Conservation (phyloP, 192 early-diverging fungal genomes). For the Kickxella alabastrina region DNA sequence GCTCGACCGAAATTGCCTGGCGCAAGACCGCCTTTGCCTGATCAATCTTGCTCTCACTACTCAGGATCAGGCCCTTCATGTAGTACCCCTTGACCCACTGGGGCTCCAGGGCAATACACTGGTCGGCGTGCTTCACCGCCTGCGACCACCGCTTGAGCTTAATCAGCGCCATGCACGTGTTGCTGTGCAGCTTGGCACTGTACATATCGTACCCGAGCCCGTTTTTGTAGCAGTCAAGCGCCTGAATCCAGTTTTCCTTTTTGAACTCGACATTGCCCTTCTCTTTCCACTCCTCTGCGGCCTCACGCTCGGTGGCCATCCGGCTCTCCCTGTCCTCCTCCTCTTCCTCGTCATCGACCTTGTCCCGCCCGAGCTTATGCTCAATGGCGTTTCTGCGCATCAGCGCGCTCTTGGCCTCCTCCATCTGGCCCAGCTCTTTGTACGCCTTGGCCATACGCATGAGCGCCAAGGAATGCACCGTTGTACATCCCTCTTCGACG, state of each 20-base stretch:
- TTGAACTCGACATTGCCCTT: conserved; percentile 48
- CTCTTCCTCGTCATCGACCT: conserved; percentile 3
- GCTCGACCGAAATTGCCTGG: conserved; percentile 36
- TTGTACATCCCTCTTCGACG: conserved; percentile 46
- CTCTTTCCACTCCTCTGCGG: conserved; percentile 48
- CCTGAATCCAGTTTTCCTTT: conserved; percentile 42
- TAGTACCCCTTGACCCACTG: conserved; percentile 52
- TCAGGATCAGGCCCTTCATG: conserved; percentile 48
- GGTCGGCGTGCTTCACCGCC: conserved; percentile 52
- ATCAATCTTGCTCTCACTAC: conserved; percentile 49
- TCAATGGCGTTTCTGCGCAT: conserved; percentile 52
- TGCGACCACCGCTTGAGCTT: conserved; percentile 46
- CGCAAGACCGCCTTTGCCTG: conserved; percentile 28
- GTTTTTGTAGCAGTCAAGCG: conserved; percentile 42
- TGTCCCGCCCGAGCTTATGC: conserved; percentile 44
- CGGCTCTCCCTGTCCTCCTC: conserved; percentile 6
- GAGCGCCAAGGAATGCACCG: conserved; percentile 51
- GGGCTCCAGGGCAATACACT: conserved; percentile 50
- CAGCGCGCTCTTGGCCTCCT: conserved; percentile 45
- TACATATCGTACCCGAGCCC: conserved; percentile 50
- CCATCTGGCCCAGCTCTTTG: conserved; percentile 47
- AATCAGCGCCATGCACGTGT: conserved; percentile 49
- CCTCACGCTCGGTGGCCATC: conserved; percentile 15
- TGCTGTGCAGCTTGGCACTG: conserved; percentile 47
- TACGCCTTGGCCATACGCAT: conserved; percentile 53